Evolutionary conservation across 2,329 filamentous ascomycete species (phyloP).

Genomic region (Aspergillus versicolor): DNA sequence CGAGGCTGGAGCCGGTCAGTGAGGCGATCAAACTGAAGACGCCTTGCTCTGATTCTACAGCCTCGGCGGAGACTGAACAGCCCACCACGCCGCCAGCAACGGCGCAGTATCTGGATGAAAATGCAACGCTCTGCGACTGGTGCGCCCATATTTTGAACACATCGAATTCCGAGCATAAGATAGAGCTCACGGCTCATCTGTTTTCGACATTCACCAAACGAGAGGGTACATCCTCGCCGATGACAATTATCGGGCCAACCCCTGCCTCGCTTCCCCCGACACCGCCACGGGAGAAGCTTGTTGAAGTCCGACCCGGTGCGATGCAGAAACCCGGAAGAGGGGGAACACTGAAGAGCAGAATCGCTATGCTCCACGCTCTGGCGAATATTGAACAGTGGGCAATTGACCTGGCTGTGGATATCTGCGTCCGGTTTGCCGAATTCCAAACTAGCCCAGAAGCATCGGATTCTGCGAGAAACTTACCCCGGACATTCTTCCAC

Average conservation of each 20-base stretch:
- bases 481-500: constrained; percentile 48
- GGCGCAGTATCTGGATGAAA: constrained; percentile 38
- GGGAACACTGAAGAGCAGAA: constrained; percentile 46
- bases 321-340: constrained; percentile 45
- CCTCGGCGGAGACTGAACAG: constrained; percentile 4
- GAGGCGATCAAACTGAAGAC: constrained; percentile 48
- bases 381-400: constrained; percentile 52
- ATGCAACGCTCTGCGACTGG: constrained; percentile 50
- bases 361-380: constrained; percentile 49
- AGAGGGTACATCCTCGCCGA: constrained; percentile 41
- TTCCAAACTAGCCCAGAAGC: constrained; percentile 37
- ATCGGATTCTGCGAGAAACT: constrained; percentile 19
- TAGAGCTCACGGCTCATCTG: constrained; percentile 47
- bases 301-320: constrained; percentile 38
- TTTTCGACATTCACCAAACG: constrained; percentile 43
- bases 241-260: constrained; percentile 42
- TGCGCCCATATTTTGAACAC: constrained; percentile 48
- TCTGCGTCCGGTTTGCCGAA: constrained; percentile 47
- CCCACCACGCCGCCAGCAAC: constrained; percentile 3
- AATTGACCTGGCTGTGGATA: constrained; percentile 50
- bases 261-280: constrained; percentile 38
- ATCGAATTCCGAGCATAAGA: constrained; percentile 48
- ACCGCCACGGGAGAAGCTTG: constrained; percentile 43
- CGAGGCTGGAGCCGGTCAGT: constrained; percentile 43
- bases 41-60: neutral